A percentile compares a stretch with the other conserved stretches of the same genome.
Conservation (phyloP, 192 early-diverging fungal genomes). For the Backusella australiensis region DNA sequence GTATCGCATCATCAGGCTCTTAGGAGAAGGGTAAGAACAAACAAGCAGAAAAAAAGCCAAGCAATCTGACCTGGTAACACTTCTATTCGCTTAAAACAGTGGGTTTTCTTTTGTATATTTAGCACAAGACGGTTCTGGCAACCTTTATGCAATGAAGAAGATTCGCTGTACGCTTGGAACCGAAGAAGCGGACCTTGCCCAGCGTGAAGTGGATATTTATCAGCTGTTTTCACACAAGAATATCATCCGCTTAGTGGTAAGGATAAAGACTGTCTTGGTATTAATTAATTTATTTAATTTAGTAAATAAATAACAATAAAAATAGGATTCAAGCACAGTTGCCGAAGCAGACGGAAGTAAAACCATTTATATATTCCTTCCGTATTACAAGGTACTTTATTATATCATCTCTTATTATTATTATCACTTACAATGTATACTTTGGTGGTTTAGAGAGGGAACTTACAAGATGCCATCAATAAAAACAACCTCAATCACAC, state of each 20-base stretch:
- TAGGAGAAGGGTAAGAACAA: slow-evolving; percentile 64
- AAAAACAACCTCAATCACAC: slow-evolving; percentile 46
- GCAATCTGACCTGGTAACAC: not conserved
- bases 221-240: slow-evolving; percentile 60
- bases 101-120: slow-evolving; percentile 73
- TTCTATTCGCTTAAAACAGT: slow-evolving; percentile 26
- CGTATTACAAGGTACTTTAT: slow-evolving; percentile 52
- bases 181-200: slow-evolving; percentile 57
- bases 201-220: slow-evolving; percentile 70
- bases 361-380: slow-evolving; percentile 70
- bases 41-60: not conserved
- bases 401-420: slow-evolving; percentile 28
- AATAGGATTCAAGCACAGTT: slow-evolving; percentile 54
- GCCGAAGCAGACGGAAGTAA: slow-evolving; percentile 51
- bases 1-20: slow-evolving; percentile 55
- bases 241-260: slow-evolving; percentile 60
- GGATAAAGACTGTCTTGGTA: not conserved
- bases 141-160: slow-evolving; percentile 64
- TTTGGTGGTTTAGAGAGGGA: slow-evolving; percentile 50
- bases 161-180: slow-evolving; percentile 62
- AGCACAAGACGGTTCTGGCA: slow-evolving; percentile 48
- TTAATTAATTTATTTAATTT: not conserved
- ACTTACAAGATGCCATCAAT: slow-evolving; percentile 57
- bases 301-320: not conserved
- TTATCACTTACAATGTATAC: slow-evolving; percentile 29